Base-by-base conservation (phyloP, 2,329 filamentous ascomycete genomes). In the Hymenoscyphus repandus region DNA sequence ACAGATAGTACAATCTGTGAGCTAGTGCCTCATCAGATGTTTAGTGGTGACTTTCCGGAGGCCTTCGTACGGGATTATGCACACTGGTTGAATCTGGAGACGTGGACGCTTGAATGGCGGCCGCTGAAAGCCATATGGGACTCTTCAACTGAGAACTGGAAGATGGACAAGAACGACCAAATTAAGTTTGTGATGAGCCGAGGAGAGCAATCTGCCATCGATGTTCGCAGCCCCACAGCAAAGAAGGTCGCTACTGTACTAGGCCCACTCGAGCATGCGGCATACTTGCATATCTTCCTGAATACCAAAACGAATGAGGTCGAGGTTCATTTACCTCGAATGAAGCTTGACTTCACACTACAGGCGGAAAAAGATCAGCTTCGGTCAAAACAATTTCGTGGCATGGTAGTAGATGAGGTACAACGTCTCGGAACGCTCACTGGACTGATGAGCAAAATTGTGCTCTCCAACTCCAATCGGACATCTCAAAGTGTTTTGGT, bases 371-470 rank as follows among this genome's bases (percentile, higher is more conserved):
- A 60, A 0, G 45, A 56, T 0, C 38, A 39, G 0, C 53, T 82
- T 2, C 48, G 58, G n/a, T 81, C 74, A 0, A 70, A 69, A 5
- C 72, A 82, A 49, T 77, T 75, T 51, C 68, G 70, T 0, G 75
- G 72, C 1, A 77, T 79, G 71, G 54, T 59, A 0, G 58, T 84
- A 2, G 76, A 80, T 54, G 12, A 52, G 0, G 27, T 69, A 10
- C 79, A 81, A 55, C 58, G 61, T 1, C 59, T 80, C 1, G 74
- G 83, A 0, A 80, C 79, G 0, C 73, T 78, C 58, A 77, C 86
- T 51, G 83, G 84, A 0, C 67, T 86, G 0, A 51, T 66, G 2
- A 82, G 76, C 61, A 85, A 78, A 61, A 65, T 85, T 2, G 74
- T 86, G 0, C 63, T 85, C 12, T 70, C 74, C 0, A 73, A 76